phyloP scores from a whole-genome alignment of 2,329 filamentous ascomycete species.

The Blastomyces emzantsi region DNA sequence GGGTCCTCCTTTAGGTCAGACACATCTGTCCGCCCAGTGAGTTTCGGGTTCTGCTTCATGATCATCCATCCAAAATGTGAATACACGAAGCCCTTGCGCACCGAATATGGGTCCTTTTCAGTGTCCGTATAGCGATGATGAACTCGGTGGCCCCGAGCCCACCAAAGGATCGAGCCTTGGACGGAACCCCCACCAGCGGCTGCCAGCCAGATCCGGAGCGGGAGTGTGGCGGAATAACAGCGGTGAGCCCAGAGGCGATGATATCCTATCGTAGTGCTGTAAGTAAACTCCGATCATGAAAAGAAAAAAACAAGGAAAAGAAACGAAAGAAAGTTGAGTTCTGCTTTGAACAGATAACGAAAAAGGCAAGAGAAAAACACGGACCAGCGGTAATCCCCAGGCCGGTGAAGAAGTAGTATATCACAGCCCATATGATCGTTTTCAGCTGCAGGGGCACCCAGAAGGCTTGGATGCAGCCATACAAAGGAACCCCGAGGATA shows the following conservation, averaged over 20 bases:
- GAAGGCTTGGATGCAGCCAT: slow-evolving; percentile 67
- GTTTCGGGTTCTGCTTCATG: slow-evolving; percentile 85
- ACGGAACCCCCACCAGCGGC: slow-evolving; percentile 72
- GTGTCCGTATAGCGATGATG: slow-evolving; percentile 90
- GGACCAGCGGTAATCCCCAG: slow-evolving; percentile 68
- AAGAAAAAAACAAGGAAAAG: too few relatives aligned
- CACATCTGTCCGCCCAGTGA: slow-evolving; percentile 78
- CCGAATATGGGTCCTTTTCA: slow-evolving; percentile 82
- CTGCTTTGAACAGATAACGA: background rate
- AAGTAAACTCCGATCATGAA: background rate
- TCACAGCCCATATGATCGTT: slow-evolving; percentile 62
- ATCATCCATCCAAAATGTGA: slow-evolving; percentile 84
- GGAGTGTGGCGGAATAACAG: slow-evolving; percentile 66
- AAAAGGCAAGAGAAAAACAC: slow-evolving; percentile 20
- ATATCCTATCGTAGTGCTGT: slow-evolving; percentile 45
- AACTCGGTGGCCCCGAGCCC: slow-evolving; percentile 74
- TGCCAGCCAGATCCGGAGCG: slow-evolving; percentile 72
- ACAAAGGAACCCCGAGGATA: slow-evolving; percentile 66
- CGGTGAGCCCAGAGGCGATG: slow-evolving; percentile 80
- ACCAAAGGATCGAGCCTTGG: slow-evolving; percentile 80
- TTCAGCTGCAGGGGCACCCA: slow-evolving; percentile 59
- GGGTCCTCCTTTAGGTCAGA: slow-evolving; percentile 77
- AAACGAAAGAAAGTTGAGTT: background rate
- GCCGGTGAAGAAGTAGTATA: slow-evolving; percentile 76
- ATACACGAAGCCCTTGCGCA: slow-evolving; percentile 77